Base-by-base conservation (phyloP, 2,329 filamentous ascomycete species). In the Fusarium pseudoanthophilum region DNA sequence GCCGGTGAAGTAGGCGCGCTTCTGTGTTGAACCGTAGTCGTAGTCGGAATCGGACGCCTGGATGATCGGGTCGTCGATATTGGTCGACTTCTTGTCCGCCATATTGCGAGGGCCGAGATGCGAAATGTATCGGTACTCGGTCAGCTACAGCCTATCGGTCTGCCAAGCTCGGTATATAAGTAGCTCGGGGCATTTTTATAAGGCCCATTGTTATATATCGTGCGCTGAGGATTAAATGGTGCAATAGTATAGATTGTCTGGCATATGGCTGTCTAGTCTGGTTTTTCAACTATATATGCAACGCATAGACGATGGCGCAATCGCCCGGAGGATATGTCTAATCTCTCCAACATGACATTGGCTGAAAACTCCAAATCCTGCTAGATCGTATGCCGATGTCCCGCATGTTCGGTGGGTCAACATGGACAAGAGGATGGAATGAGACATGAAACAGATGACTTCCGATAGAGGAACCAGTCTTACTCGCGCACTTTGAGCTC, bases 161-260 rank as follows among this genome's bases (percentile, higher is more conserved):
- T 26, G 36, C 46, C 57, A 60, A 60, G 57, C 18, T 16, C 7
- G 21, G 57, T 14, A 11, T 32, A 32, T 60, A 53, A 60, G 48
- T 60, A 60, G 28, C 15, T 32, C 16, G 18, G 13, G 18, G 4
- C 26, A 26, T 30, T 40, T 40, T 28, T n/a, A 3, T 2, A 13
- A 10, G n/a, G 5, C 28, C 36, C 34, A 18, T 26, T 26, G 13
- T 30, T 37, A 6, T 16, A 18, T 60, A 34, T 53, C 46, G 57
- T 60, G 57, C 46, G 21, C 46, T 53, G 46, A n/a, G n/a, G n/a
- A 53, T 40, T 20, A 40, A 40, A 60, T 60, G 57, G 57, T 60
- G 57, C 57, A 60, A 60, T 60, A 8, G 11, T 24, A 11, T 8
- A 53, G 4, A 26, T 34, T 60, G 18, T 42, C 36, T 15, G 15